These are phyloP conservation scores for Hondaea fermentalgiana DNA, from an alignment of 108 stramenopile species.

Conservation along the genomic window DNA sequence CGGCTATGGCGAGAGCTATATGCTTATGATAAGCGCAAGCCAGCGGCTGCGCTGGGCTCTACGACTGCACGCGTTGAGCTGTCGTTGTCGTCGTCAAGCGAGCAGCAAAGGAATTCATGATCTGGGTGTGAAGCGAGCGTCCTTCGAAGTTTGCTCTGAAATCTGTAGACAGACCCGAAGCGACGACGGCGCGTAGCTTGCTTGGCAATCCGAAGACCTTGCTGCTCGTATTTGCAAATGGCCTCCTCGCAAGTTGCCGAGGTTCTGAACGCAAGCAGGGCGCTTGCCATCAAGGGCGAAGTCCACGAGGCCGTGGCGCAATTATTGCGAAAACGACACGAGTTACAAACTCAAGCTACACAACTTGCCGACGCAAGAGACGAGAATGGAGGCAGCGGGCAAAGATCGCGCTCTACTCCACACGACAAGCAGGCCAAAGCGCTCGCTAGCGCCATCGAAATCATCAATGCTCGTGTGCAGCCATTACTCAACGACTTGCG, in stretches of 20 bases:
- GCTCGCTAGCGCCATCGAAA: neutral
- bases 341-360: neutral
- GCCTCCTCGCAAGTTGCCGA: neutral
- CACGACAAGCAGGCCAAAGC: neutral
- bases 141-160: no score
- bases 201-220: no score
- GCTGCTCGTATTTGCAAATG: no score
- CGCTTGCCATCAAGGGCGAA: neutral
- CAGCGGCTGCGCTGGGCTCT: no score
- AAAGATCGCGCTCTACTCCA: neutral
- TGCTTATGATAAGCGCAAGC: no score
- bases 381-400: neutral
- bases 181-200: no score
- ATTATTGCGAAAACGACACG: neutral
- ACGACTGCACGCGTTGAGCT: no score
- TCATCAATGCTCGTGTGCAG: neutral
- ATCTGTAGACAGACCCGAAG: no score
- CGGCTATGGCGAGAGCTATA: no score
- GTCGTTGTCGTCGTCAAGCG: no score
- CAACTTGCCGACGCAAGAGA: neutral
- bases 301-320: neutral
- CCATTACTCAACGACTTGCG: neutral
- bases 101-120: no score
- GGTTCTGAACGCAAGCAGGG: neutral
- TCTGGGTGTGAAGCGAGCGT: no score